Evolutionary conservation across 768 basidiomycete genomes (phyloP).

Genomic region (Austroboletus festivus): DNA sequence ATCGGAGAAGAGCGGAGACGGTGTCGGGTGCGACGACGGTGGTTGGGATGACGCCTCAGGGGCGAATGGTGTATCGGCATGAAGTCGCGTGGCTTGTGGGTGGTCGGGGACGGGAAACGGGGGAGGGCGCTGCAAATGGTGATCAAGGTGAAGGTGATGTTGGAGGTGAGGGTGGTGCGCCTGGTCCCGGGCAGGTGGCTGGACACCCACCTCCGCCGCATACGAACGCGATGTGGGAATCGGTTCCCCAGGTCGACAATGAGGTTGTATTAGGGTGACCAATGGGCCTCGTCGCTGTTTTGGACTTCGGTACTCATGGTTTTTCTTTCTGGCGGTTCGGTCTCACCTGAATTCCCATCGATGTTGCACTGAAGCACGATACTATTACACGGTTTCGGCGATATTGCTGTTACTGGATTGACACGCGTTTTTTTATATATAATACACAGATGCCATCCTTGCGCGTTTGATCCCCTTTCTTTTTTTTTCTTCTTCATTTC

Average conservation of each 20-base stretch:
- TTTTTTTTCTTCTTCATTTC: neutral
- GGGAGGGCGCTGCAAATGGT: slow-evolving; percentile 18
- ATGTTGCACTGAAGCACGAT: slow-evolving; percentile 4
- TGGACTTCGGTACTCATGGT: too few relatives aligned
- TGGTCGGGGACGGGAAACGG: slow-evolving; percentile 14
- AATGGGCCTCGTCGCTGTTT: too few relatives aligned
- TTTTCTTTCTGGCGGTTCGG: neutral
- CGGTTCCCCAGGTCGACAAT: slow-evolving; percentile 26
- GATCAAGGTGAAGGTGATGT: too few relatives aligned
- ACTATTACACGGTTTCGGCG: too few relatives aligned
- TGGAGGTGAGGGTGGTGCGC: slow-evolving; percentile 14
- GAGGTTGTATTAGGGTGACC: slow-evolving; percentile 32
- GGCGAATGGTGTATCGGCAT: slow-evolving; percentile 28
- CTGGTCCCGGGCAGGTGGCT: slow-evolving; percentile 20
- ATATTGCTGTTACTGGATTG: slow-evolving; percentile 2
- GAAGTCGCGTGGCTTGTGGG: slow-evolving; percentile 28
- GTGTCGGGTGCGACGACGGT: slow-evolving; percentile 30
- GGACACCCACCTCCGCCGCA: slow-evolving; percentile 20
- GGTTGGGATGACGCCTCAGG: slow-evolving; percentile 26
- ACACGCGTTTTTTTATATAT: slow-evolving; percentile 1
- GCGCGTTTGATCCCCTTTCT: neutral
- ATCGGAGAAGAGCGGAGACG: slow-evolving; percentile 33
- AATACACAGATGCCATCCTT: slow-evolving; percentile 1
- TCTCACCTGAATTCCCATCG: neutral
- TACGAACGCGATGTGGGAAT: slow-evolving; percentile 29